Conservation (phyloP, 2,329 filamentous ascomycete species). For the Colletotrichum costaricense region DNA sequence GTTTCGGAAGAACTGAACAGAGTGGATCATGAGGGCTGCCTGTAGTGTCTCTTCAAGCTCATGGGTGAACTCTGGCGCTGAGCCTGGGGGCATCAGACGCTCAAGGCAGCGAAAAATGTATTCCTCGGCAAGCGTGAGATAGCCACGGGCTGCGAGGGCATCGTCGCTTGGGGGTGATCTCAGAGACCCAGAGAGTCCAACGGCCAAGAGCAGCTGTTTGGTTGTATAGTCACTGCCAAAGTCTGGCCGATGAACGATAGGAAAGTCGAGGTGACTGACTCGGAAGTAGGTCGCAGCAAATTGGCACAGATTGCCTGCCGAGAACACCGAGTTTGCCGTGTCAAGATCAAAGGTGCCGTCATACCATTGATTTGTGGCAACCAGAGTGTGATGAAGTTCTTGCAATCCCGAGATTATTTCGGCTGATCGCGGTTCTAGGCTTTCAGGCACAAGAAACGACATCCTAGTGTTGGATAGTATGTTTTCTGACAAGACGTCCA, state of each 20-base stretch:
- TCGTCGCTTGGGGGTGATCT: slow-evolving; percentile 37
- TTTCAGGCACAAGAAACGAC: neutral
- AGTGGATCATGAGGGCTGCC: slow-evolving; percentile 40
- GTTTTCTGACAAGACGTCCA: neutral
- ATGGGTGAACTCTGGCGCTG: slow-evolving; percentile 9
- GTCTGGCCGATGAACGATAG: slow-evolving; percentile 41
- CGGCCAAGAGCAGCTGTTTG: slow-evolving; percentile 34
- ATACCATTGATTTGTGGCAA: slow-evolving; percentile 34
- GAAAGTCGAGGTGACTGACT: slow-evolving; percentile 42
- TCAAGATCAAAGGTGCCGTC: slow-evolving; percentile 25
- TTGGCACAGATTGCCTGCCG: slow-evolving; percentile 33
- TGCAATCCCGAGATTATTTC: slow-evolving; percentile 9
- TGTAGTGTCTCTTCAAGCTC: slow-evolving; percentile 38
- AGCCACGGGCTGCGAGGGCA: slow-evolving; percentile 26
- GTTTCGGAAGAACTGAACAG: slow-evolving; percentile 38
- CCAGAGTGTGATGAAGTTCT: slow-evolving; percentile 23
- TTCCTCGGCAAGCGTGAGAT: slow-evolving; percentile 36
- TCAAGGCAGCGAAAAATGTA: slow-evolving; percentile 36
- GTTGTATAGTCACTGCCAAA: slow-evolving; percentile 37
- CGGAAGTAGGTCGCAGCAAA: slow-evolving; percentile 41
- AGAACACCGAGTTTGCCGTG: slow-evolving; percentile 37
- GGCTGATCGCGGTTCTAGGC: neutral
- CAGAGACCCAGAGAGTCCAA: slow-evolving; percentile 37
- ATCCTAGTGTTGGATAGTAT: neutral
- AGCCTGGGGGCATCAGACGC: slow-evolving; percentile 11